Evolutionary conservation across 495 filamentous ascomycete genomes (phyloP).

Genomic region (Trichoderma erinaceum): DNA sequence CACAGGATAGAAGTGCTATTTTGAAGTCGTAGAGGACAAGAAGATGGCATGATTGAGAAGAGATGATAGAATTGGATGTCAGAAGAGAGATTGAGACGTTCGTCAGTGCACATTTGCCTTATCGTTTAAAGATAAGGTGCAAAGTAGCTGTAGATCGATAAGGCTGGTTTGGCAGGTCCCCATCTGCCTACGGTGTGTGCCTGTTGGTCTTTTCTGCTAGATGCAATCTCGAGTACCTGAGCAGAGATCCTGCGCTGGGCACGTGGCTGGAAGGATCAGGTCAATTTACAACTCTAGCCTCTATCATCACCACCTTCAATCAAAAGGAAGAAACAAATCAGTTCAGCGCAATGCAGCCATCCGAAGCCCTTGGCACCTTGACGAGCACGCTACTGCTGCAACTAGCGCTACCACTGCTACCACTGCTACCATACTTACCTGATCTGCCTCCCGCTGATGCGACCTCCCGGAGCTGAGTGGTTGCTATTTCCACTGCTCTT

Average conservation of each 20-base stretch:
- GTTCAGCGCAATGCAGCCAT: neutral
- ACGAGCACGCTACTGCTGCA: too few relatives aligned
- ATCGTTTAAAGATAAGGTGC: too few relatives aligned
- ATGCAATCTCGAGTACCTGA: neutral
- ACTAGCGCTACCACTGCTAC: too few relatives aligned
- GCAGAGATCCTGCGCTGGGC: neutral
- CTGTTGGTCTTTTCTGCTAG: neutral
- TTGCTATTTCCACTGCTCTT: neutral
- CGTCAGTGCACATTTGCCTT: too few relatives aligned
- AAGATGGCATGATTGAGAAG: neutral
- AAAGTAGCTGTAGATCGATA: neutral
- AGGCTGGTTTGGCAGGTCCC: neutral
- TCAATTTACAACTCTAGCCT: neutral
- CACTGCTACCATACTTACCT: neutral
- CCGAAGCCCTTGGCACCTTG: neutral
- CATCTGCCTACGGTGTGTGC: neutral
- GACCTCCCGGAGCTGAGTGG: neutral
- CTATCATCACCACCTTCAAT: neutral
- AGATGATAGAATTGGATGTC: neutral
- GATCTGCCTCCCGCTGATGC: neutral
- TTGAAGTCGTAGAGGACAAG: neutral
- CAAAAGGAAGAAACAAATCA: neutral
- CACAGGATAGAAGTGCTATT: neutral
- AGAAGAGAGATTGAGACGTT: neutral
- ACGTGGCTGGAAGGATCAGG: conserved; percentile 1